Conservation (phyloP, 768 basidiomycete genomes). For the Termitomyces sp. region DNA sequence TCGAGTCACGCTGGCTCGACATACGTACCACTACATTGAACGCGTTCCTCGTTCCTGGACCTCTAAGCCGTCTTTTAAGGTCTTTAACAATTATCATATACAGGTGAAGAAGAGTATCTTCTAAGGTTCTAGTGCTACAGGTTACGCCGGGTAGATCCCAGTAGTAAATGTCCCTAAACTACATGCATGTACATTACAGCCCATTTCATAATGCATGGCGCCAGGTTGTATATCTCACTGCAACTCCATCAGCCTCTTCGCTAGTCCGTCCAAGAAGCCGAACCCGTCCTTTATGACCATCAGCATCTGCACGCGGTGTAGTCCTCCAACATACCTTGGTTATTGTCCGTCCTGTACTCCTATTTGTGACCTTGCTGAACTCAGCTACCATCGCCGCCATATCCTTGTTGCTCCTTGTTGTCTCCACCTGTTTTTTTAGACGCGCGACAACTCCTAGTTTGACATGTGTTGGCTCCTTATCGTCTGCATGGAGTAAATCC, state of each 20-base stretch:
- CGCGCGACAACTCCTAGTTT: slow-evolving; percentile 62
- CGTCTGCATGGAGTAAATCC: slow-evolving; percentile 37
- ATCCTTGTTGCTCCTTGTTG: slow-evolving; percentile 49
- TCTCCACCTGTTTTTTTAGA: slow-evolving; percentile 52
- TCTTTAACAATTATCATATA: background rate
- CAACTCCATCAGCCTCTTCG: slow-evolving; percentile 48
- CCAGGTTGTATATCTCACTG: slow-evolving; percentile 13
- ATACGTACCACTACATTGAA: background rate
- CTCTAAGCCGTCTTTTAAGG: too few relatives aligned
- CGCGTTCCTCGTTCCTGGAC: too few relatives aligned
- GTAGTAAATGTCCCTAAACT: slow-evolving; percentile 4
- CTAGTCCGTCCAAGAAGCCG: slow-evolving; percentile 62
- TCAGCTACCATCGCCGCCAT: slow-evolving; percentile 68
- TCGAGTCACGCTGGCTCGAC: background rate
- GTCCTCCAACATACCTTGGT: slow-evolving; percentile 51
- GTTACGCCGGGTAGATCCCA: slow-evolving; percentile 11
- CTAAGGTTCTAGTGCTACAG: background rate
- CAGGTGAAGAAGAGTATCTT: background rate
- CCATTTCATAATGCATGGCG: background rate
- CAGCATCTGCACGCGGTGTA: background rate
- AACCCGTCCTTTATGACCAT: slow-evolving; percentile 52
- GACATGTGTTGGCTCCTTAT: slow-evolving; percentile 46
- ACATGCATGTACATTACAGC: background rate
- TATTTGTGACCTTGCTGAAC: slow-evolving; percentile 68
- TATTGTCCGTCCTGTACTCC: slow-evolving; percentile 65